Base-by-base conservation (phyloP, 148 eudicot species). In the Dianthus caryophyllus region DNA sequence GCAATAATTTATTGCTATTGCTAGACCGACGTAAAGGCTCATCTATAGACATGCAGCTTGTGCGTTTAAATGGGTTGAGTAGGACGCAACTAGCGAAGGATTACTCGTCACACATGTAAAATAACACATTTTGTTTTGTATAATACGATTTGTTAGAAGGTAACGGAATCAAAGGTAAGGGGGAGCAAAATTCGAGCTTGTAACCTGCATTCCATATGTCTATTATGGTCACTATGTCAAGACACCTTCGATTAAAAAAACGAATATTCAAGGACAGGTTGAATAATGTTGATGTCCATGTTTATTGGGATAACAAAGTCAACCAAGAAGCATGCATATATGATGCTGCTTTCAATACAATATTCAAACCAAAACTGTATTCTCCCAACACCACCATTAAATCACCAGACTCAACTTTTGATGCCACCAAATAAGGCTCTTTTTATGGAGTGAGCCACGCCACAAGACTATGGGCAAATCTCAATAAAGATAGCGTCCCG, bases 321-420 rank as follows among this genome's bases (percentile, higher is more conserved):
- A 61, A 58, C 22, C 41, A 31, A 58, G 62, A 61, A 36, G 64
- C 64, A 36, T 61, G n/a, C 64, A 59, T 24, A 6, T 11, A 9
- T 20, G 46, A 18, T 60, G 64, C 46, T 61, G 21, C 8, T 61
- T 61, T 21, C 47, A 61, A 61, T 61, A 39, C 64, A 13, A 36
- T n/a, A 38, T 61, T 39, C 64, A 61, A 2, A 9, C 47, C 51
- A 12, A 43, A 43, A 43, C 0, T 63, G 66, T 46, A 63, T 30
- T 43, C 6, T 10, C 52, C 66, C 66, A 44, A 63, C 51, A 44
- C n/a, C n/a, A 60, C 64, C 36, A 60, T 38, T 60, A 63, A 63
- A 63, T 36, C 53, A 63, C 30, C 66, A 44, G 36, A 63, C 43
- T 46, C 66, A 63, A 63, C 66, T 63, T 63, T 44, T 63, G 53